These are phyloP conservation scores for Coprinopsis strossmayeri DNA, from an alignment of 768 basidiomycete species.

Conservation along the genomic window DNA sequence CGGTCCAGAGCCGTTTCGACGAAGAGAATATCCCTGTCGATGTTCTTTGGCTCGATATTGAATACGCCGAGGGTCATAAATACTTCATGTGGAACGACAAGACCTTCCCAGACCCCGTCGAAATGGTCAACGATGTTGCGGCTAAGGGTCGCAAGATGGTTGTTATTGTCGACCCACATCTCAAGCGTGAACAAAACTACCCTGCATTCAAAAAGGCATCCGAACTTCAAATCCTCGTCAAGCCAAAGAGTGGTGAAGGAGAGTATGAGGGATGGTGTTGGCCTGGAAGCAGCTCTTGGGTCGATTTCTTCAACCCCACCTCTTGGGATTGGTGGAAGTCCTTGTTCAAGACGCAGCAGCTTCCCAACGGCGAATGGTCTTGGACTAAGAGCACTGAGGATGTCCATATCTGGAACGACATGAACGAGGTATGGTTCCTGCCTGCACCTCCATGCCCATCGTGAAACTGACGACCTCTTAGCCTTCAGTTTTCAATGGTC, in stretches of 20 bases:
- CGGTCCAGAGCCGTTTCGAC: constrained; percentile 84
- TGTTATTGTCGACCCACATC: constrained; percentile 92
- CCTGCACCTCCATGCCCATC: background rate
- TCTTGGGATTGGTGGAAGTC: constrained; percentile 89
- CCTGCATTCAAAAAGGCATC: constrained; percentile 82
- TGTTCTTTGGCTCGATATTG: constrained; percentile 97
- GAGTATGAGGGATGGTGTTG: constrained; percentile 99
- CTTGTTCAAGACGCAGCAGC: constrained; percentile 62
- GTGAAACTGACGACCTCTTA: constrained; percentile 8
- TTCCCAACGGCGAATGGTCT: constrained; percentile 52
- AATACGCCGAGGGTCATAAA: constrained; percentile 88
- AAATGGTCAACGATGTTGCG: constrained; percentile 88
- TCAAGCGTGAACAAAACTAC: constrained; percentile 77
- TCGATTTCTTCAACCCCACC: constrained; percentile 92
- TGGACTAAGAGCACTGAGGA: constrained; percentile 79
- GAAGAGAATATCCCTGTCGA: constrained; percentile 94
- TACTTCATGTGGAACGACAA: constrained; percentile 97
- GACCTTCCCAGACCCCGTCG: constrained; percentile 89
- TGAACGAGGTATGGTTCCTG: constrained; percentile 77
- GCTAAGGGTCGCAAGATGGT: constrained; percentile 94
- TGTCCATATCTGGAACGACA: constrained; percentile 97
- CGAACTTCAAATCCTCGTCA: constrained; percentile 77
- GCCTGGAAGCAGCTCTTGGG: constrained; percentile 94
- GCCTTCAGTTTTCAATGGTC: constrained; percentile 99
- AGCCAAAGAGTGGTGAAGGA: constrained; percentile 68